Percentiles rank a stretch among this genome's conserved stretches.
phyloP scores from a whole-genome alignment of 1,284 basidiomycete species.

The Porodaedalea pini region DNA sequence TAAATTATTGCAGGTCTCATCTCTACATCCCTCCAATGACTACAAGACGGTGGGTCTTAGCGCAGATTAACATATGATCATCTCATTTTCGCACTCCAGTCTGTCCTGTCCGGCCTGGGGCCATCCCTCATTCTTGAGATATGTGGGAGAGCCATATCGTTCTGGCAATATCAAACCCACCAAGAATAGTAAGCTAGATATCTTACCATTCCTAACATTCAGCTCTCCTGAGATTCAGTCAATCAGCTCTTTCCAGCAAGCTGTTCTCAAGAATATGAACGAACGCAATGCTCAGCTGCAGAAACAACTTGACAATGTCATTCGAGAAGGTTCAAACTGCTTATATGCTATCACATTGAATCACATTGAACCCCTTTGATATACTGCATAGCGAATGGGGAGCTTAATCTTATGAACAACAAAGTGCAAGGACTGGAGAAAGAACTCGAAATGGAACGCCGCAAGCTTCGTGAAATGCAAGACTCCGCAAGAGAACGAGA shows the following conservation, averaged over 20 bases:
- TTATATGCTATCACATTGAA: background rate
- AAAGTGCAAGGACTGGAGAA: constrained; percentile 71
- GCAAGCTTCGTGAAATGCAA: constrained; percentile 68
- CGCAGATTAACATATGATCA: constrained; percentile 5
- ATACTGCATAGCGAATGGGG: constrained; percentile 58
- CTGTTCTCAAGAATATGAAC: constrained; percentile 70
- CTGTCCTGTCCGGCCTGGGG: constrained; percentile 75
- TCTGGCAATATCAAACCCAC: constrained; percentile 85
- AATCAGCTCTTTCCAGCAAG: constrained; percentile 75
- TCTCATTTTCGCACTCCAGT: constrained; percentile 41
- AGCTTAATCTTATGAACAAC: constrained; percentile 64
- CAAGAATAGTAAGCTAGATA: constrained; percentile 63
- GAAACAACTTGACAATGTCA: constrained; percentile 75
- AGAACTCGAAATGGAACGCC: constrained; percentile 73
- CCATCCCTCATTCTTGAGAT: constrained; percentile 75
- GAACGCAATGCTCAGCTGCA: constrained; percentile 77
- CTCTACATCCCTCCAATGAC: constrained; percentile 77
- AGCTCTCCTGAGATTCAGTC: constrained; percentile 2
- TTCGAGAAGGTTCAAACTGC: constrained; percentile 64
- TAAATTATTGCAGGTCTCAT: constrained; percentile 53
- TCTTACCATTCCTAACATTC: background rate
- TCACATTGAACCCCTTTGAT: constrained; percentile 1
- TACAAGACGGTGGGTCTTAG: constrained; percentile 65
- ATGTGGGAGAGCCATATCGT: constrained; percentile 74
- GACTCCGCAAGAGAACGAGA: constrained; percentile 72